Base-by-base conservation (phyloP, 306 rosid species). In the Abrus pulchellus region DNA sequence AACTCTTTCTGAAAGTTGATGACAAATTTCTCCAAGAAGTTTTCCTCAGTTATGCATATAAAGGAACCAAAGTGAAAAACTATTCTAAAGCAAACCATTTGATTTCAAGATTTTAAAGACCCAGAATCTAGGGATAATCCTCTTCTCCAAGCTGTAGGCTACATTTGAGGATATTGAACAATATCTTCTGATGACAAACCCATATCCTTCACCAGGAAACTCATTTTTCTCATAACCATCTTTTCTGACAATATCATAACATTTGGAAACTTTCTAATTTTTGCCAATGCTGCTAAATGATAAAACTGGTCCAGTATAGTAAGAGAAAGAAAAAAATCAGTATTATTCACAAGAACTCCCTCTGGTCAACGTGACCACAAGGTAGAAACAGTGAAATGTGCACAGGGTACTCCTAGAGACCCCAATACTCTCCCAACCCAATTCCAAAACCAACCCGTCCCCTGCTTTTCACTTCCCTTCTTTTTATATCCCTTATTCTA, bases 91-190 rank as follows among this genome's bases (percentile, higher is more conserved):
- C 44, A 74, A 28, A 12, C 47, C 69, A 30, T 63, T 49, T 6
- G 79, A 60, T 75, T 59, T 59, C 70, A 75, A 59, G 29, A 49
- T 9, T 20, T 45, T 63, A 33, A 75, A 5, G 1, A 75, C 59
- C 0, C 12, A 59, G 20, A 49, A 43, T 44, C 66, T 73, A 5
- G 86, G 84, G 7, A 74, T 74, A 12, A 74, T 62, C 44, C 82
- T 55, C 53, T 53, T 86, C 83, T 86, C 82, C 77, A 86, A 83
- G 57, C 63, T 82, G 41, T 7, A 69, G 13, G 20, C 4, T 2
- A 75, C 2, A 59, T 20, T 9, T 0, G 11, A 6, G 79, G 59
- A 36, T 1, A 2, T 12, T 12, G 33, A 44, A 47, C 70, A 60
- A 75, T 60, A 7, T 59, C 14, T 32, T 44, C 59, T 30, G 70